A percentile compares a stretch with the other conserved stretches of the same genome.
These are phyloP conservation scores for Venturia carpophila DNA, from an alignment of 2,329 filamentous ascomycete genomes.

Conservation along the genomic window DNA sequence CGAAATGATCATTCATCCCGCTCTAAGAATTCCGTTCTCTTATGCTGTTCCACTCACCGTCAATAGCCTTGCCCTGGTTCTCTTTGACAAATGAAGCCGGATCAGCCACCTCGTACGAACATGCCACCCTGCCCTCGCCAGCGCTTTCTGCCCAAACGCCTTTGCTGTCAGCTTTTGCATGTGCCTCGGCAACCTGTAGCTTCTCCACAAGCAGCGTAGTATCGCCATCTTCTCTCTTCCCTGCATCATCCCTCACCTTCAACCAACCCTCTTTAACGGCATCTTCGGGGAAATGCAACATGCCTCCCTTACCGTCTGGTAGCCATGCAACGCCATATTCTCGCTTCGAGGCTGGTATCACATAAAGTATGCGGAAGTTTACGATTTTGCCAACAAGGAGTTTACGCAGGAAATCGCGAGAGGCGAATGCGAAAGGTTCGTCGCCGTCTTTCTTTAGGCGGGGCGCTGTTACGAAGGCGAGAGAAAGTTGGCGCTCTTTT, in stretches of 20 bases:
- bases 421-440: conserved; percentile 88
- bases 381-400: conserved; percentile 79
- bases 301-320: conserved; percentile 55
- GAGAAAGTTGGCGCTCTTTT: conserved; percentile 76
- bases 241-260: conserved; percentile 89
- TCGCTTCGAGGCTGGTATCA: conserved; percentile 70
- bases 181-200: conserved; percentile 66
- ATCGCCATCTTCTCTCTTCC: conserved; percentile 79
- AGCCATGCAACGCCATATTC: conserved; percentile 81
- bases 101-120: conserved; percentile 69
- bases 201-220: conserved; percentile 63
- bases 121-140: conserved; percentile 59
- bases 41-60: conserved; percentile 41
- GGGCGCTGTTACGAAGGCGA: conserved; percentile 88
- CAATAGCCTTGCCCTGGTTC: conserved; percentile 77
- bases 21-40: not conserved
- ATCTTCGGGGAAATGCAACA: conserved; percentile 62
- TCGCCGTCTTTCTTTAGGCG: conserved; percentile 82
- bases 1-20: not conserved
- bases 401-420: conserved; percentile 83
- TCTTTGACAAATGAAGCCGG: conserved; percentile 67
- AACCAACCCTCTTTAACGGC: conserved; percentile 84
- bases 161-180: conserved; percentile 69
- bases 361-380: conserved; percentile 79
- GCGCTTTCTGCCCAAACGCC: conserved; percentile 63